Percentiles rank a stretch among this genome's conserved stretches.
phyloP scores from a whole-genome alignment of 345 rosid species.

The Hibiscus mutabilis region DNA sequence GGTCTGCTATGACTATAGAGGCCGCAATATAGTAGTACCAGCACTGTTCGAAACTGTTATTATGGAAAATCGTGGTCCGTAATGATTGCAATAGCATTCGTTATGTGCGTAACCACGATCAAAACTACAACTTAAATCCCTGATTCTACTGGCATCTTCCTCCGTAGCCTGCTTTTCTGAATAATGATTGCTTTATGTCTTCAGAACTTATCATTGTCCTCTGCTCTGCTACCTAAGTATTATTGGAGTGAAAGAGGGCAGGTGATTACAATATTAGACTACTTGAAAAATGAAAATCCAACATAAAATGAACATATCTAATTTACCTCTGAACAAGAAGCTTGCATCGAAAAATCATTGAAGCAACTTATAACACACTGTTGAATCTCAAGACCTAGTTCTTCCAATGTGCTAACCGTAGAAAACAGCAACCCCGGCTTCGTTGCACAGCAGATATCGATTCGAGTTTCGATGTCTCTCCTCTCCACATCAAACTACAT shows the following conservation, averaged over 20 bases:
- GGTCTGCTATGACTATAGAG: too few species aligned
- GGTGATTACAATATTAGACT: too few species aligned
- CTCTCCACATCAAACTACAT: slow-evolving; percentile 56
- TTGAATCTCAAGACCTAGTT: slow-evolving; percentile 80
- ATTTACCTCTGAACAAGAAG: slow-evolving; percentile 80
- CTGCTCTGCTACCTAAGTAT: slow-evolving; percentile 39
- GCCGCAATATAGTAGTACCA: too few species aligned
- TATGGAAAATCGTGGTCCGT: too few species aligned
- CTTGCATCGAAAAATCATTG: slow-evolving; percentile 85
- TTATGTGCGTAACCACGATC: too few species aligned
- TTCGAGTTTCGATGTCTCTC: slow-evolving; percentile 46
- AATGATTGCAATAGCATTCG: too few species aligned
- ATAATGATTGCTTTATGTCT: slow-evolving; percentile 84
- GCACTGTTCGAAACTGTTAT: too few species aligned
- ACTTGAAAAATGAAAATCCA: background rate
- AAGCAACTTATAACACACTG: slow-evolving; percentile 89
- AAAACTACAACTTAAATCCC: background rate
- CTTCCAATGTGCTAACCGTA: slow-evolving; percentile 75
- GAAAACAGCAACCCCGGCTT: slow-evolving; percentile 80
- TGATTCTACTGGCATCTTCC: slow-evolving; percentile 61
- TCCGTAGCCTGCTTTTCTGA: slow-evolving; percentile 88
- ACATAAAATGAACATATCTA: too few species aligned
- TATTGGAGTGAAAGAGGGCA: background rate
- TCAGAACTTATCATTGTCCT: slow-evolving; percentile 44
- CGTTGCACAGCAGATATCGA: slow-evolving; percentile 70